These are phyloP conservation scores for Kazachstania sp. DNA, from an alignment of 1,139 yeast genomes.

Conservation along the genomic window DNA sequence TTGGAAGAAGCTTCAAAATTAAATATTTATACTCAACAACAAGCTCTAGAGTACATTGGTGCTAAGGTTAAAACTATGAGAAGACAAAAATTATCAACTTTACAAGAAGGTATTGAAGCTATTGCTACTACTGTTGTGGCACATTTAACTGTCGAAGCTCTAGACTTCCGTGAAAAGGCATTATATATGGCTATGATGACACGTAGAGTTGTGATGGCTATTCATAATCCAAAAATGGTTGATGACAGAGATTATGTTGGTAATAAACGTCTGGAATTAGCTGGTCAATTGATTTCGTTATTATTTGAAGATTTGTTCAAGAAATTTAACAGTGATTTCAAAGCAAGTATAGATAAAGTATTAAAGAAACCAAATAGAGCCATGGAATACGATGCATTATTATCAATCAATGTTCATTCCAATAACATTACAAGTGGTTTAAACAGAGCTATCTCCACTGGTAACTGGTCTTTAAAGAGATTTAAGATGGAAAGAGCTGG, in stretches of 20 bases:
- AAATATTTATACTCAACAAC: conserved; percentile 85
- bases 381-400: conserved; percentile 86
- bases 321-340: conserved; percentile 89
- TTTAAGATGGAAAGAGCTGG: conserved; percentile 99
- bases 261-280: conserved; percentile 91
- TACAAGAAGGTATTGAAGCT: conserved; percentile 97
- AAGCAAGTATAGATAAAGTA: conserved; percentile 87
- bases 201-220: conserved; percentile 89
- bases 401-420: conserved; percentile 83
- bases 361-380: conserved; percentile 91
- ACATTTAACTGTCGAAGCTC: conserved; percentile 76
- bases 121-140: conserved; percentile 95
- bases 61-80: conserved; percentile 85
- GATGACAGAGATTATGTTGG: conserved; percentile 99
- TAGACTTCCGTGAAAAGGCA: conserved; percentile 91
- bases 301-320: conserved; percentile 94
- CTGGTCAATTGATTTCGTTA: conserved; percentile 93
- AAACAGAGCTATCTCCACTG: conserved; percentile 94
- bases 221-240: conserved; percentile 89
- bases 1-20: conserved; percentile 88
- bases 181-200: conserved; percentile 94
- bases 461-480: conserved; percentile 97
- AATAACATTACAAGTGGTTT: conserved; percentile 90
- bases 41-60: conserved; percentile 87
- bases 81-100: conserved; percentile 70